phyloP scores from a whole-genome alignment of 1,284 basidiomycete species.

The Irpex sp. region DNA sequence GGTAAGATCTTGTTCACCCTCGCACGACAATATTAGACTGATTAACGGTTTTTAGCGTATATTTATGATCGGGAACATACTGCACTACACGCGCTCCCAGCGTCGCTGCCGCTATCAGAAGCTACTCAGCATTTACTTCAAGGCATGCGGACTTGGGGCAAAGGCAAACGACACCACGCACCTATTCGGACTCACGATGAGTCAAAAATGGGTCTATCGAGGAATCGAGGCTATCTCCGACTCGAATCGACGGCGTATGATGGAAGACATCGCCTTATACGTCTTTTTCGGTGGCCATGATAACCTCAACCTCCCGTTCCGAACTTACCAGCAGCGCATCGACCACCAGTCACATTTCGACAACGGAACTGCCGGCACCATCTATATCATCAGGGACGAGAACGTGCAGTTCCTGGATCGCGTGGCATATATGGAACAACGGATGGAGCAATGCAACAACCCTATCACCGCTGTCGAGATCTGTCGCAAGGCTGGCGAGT shows the following conservation, averaged over 20 bases:
- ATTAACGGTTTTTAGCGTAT: conserved; percentile 15
- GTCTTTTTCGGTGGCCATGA: conserved; percentile 30
- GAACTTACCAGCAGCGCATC: conserved; percentile 30
- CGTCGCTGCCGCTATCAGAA: conserved; percentile 23
- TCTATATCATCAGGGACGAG: conserved; percentile 24
- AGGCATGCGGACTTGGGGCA: conserved; percentile 19
- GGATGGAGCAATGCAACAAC: conserved; percentile 16
- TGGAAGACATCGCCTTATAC: conserved; percentile 13
- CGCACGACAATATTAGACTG: background rate
- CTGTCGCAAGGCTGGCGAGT: conserved; percentile 6
- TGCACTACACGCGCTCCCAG: conserved; percentile 25
- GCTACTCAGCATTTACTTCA: conserved; percentile 25
- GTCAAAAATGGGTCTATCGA: conserved; percentile 21
- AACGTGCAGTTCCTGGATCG: conserved; percentile 15
- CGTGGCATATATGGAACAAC: conserved; percentile 14
- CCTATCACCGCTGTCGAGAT: conserved; percentile 21
- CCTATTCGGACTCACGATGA: conserved; percentile 24
- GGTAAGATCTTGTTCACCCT: conserved; percentile 11
- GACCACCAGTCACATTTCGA: conserved; percentile 30
- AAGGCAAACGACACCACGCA: conserved; percentile 24
- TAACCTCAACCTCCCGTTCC: conserved; percentile 32
- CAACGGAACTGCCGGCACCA: conserved; percentile 30
- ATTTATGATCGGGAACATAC: conserved; percentile 22
- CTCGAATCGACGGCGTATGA: background rate
- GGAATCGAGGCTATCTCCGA: conserved; percentile 5